A percentile compares a stretch with the other conserved stretches of the same genome.
These are phyloP conservation scores for Wickerhamomyces queroliae DNA, from an alignment of 805 yeast species.

Conservation along the genomic window DNA sequence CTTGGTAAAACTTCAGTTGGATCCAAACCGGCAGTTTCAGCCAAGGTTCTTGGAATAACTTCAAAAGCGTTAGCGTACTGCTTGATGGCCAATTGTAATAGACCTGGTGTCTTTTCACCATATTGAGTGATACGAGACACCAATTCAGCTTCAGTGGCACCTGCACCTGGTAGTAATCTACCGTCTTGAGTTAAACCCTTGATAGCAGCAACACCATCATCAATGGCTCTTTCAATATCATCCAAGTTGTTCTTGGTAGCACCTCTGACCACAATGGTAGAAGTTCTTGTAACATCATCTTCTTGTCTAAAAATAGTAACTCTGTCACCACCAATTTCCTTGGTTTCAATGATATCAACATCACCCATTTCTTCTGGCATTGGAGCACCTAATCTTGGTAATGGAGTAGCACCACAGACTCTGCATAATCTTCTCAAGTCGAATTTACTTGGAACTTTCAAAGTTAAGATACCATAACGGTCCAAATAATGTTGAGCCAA, in stretches of 20 bases:
- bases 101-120: constrained; percentile 94
- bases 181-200: constrained; percentile 84
- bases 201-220: constrained; percentile 90
- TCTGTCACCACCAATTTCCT: constrained; percentile 96
- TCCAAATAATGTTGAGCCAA: constrained; percentile 89
- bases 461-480: constrained; percentile 76
- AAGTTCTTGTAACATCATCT: constrained; percentile 59
- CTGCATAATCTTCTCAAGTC: constrained; percentile 91
- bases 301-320: constrained; percentile 90
- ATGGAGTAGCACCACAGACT: constrained; percentile 96
- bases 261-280: constrained; percentile 92
- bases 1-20: constrained; percentile 85
- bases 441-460: constrained; percentile 89
- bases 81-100: constrained; percentile 89
- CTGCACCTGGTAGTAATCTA: constrained; percentile 90
- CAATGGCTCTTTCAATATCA: constrained; percentile 95
- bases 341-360: constrained; percentile 82
- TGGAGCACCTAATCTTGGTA: constrained; percentile 92
- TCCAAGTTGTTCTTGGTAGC: constrained; percentile 93
- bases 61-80: constrained; percentile 93
- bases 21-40: constrained; percentile 93
- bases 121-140: constrained; percentile 71
- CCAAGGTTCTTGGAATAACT: constrained; percentile 84
- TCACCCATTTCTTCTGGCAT: constrained; percentile 90
- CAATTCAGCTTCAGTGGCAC: constrained; percentile 87